Evolutionary conservation across 73 alveolate genomes (phyloP).

Genomic region (Loxodes magnus): DNA sequence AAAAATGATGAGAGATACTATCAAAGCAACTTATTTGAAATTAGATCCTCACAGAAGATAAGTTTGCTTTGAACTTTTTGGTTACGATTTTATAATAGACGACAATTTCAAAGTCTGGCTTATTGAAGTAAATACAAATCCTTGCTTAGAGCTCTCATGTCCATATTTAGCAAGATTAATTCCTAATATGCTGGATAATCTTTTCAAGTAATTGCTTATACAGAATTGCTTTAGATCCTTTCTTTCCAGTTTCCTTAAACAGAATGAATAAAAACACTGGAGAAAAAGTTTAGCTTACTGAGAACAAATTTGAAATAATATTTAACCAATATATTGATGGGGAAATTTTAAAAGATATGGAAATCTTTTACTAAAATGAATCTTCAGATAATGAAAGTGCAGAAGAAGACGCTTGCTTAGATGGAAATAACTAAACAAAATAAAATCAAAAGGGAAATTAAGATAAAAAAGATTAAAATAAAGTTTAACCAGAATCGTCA

Average conservation of each 20-base stretch:
- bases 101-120: constrained; percentile 62
- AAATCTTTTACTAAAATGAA: too few species aligned
- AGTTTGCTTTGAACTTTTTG: constrained; percentile 81
- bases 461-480: too few species aligned
- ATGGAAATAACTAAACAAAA: too few species aligned
- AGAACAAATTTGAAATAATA: constrained; percentile 11
- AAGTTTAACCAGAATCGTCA: too few species aligned
- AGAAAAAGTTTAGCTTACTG: not conserved
- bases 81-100: constrained; percentile 86
- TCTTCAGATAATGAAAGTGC: too few species aligned
- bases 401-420: too few species aligned
- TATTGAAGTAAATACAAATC: constrained; percentile 82
- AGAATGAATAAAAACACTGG: not conserved
- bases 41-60: constrained; percentile 55
- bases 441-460: too few species aligned
- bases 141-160: constrained; percentile 74
- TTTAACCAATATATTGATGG: constrained; percentile 10
- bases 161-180: constrained; percentile 54
- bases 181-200: constrained; percentile 83
- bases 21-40: constrained; percentile 50
- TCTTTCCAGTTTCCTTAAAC: constrained; percentile 23
- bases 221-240: constrained; percentile 56
- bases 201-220: too few species aligned
- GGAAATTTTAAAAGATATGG: too few species aligned
- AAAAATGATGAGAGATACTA: constrained; percentile 23